Percentiles rank a stretch among this genome's conserved stretches.
phyloP scores from a whole-genome alignment of 2,329 filamentous ascomycete genomes.

The Hymenoscyphus linearis region DNA sequence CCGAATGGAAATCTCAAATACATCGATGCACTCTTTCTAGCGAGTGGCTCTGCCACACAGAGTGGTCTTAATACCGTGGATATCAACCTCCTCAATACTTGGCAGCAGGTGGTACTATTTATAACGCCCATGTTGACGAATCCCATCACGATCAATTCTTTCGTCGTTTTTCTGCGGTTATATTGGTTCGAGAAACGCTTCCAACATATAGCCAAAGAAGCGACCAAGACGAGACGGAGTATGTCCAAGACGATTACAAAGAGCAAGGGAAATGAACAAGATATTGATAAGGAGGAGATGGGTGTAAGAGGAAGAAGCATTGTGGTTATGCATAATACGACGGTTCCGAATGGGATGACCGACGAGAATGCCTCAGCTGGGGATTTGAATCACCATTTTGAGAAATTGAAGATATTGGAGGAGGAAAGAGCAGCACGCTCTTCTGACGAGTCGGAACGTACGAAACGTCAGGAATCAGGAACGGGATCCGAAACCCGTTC shows the following conservation, averaged over 20 bases:
- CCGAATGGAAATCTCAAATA: conserved; percentile 60
- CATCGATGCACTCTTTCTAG: conserved; percentile 84
- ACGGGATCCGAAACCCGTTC: conserved; percentile 15
- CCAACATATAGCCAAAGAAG: conserved; percentile 73
- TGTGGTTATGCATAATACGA: conserved; percentile 56
- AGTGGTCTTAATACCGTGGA: conserved; percentile 83
- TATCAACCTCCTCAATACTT: conserved; percentile 61
- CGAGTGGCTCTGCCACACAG: conserved; percentile 82
- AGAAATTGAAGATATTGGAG: conserved; percentile 16
- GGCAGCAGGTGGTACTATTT: conserved; percentile 70
- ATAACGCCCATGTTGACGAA: conserved; percentile 69
- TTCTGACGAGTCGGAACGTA: conserved; percentile 16
- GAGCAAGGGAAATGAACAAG: conserved; percentile 43
- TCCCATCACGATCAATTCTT: conserved; percentile 78
- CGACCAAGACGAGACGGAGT: conserved; percentile 59
- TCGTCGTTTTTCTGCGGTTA: conserved; percentile 84
- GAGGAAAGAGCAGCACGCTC: conserved; percentile 15
- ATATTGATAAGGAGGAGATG: conserved; percentile 37
- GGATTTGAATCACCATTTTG: conserved; percentile 13
- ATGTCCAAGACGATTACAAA: conserved; percentile 57
- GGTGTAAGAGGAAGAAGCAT: conserved; percentile 65
- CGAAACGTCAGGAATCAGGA: conserved; percentile 12
- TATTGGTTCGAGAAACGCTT: conserved; percentile 99
- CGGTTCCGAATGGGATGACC: conserved; percentile 46
- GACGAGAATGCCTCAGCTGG: conserved; percentile 51